phyloP scores from a whole-genome alignment of 2,329 filamentous ascomycete species.

The Parasarocladium wereldwijsianum region DNA sequence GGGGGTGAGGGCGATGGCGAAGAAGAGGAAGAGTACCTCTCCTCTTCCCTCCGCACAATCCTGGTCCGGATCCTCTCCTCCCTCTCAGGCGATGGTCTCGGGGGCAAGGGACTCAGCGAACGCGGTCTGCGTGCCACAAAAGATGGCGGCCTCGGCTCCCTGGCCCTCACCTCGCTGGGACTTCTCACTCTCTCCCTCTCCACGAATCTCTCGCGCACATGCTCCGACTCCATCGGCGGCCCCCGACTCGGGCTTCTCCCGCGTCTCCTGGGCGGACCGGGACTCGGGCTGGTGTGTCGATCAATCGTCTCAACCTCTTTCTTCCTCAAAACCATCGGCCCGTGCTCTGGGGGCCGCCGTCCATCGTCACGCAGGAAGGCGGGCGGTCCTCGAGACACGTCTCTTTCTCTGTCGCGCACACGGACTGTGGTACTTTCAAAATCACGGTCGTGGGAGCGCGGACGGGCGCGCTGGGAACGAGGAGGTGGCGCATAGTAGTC shows the following conservation, averaged over 20 bases:
- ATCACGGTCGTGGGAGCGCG: neutral
- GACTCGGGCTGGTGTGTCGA: constrained; percentile 16
- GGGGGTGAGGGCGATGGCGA: constrained; percentile 38
- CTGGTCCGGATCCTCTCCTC: constrained; percentile 32
- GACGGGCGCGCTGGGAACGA: constrained; percentile 12
- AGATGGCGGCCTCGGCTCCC: too few relatives aligned
- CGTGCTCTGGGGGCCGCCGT: constrained; percentile 31
- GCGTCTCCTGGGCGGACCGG: constrained; percentile 1
- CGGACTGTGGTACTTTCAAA: constrained; percentile 20
- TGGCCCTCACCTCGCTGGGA: constrained; percentile 12
- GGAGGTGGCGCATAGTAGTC: constrained; percentile 24
- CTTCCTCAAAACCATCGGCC: constrained; percentile 37
- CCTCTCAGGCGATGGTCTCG: constrained; percentile 17
- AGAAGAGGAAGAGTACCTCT: constrained; percentile 17
- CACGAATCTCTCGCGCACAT: constrained; percentile 5
- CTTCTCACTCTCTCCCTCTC: constrained; percentile 21
- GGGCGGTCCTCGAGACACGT: constrained; percentile 22
- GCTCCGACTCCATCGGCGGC: constrained; percentile 2
- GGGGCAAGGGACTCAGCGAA: constrained; percentile 19
- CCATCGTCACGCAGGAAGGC: constrained; percentile 36
- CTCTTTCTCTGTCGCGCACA: constrained; percentile 27
- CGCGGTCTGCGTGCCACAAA: constrained; percentile 14
- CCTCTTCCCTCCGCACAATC: constrained; percentile 32
- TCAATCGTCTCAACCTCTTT: constrained; percentile 41
- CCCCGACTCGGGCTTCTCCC: constrained; percentile 1